These are phyloP conservation scores for Trypanosoma brucei DNA, from an alignment of 208 protist genomes.

Conservation along the genomic window DNA sequence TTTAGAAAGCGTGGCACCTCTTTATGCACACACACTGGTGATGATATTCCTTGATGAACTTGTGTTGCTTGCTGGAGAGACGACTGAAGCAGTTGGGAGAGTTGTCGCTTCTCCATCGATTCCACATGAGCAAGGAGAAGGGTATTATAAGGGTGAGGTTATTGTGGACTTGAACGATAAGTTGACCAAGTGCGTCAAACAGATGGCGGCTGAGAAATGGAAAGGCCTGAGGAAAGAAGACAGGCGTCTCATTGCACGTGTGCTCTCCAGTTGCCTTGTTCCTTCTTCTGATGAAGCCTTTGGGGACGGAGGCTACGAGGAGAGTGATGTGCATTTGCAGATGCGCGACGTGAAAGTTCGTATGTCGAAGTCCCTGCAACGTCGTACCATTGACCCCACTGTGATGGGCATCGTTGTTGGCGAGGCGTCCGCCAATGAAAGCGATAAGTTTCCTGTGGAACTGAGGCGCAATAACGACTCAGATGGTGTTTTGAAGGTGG, in stretches of 20 bases:
- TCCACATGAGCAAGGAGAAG: neutral
- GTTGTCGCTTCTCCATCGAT: neutral
- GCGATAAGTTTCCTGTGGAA: neutral
- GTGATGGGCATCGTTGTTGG: conserved; percentile 10
- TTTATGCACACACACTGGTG: conserved; percentile 29
- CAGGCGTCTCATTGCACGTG: conserved; percentile 10
- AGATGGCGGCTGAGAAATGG: conserved; percentile 9
- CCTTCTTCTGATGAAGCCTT: neutral
- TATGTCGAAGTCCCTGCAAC: conserved; percentile 5
- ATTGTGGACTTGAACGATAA: neutral
- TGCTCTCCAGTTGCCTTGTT: conserved; percentile 16
- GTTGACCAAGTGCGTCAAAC: conserved; percentile 8
- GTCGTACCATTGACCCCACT: conserved; percentile 2
- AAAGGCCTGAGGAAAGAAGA: conserved; percentile 14
- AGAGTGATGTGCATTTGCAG: conserved; percentile 16
- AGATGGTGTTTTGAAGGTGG: neutral
- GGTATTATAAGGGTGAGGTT: neutral
- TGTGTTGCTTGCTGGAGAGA: neutral
- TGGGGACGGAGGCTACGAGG: conserved; percentile 5
- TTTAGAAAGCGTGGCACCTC: conserved; percentile 19
- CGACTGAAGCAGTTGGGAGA: neutral
- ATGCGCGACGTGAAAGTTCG: neutral
- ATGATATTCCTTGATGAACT: conserved; percentile 47
- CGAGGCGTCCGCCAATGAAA: neutral
- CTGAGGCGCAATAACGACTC: neutral